These are phyloP conservation scores for Fusarium marasasianum DNA, from an alignment of 2,329 filamentous ascomycete genomes.

Conservation along the genomic window DNA sequence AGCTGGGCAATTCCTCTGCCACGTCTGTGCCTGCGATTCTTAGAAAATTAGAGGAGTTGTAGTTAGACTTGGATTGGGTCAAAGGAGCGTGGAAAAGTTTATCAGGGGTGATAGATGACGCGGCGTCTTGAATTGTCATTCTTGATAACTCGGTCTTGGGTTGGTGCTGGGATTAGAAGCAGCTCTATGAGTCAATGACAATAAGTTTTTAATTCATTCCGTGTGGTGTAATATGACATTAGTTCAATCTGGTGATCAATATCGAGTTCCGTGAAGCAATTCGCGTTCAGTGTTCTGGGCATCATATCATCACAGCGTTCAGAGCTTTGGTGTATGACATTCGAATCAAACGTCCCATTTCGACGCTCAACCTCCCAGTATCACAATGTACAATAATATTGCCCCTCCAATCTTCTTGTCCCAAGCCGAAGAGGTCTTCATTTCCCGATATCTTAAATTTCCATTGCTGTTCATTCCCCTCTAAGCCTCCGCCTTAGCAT, in stretches of 20 bases:
- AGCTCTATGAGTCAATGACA: slow-evolving; percentile 15
- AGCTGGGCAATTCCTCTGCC: slow-evolving; percentile 86
- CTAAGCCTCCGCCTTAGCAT: slow-evolving; percentile 45
- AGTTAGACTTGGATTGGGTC: slow-evolving; percentile 38
- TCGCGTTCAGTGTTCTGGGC: background rate
- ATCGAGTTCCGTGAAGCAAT: background rate
- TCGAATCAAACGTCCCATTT: slow-evolving; percentile 40
- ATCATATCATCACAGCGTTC: slow-evolving; percentile 13
- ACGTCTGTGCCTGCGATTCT: slow-evolving; percentile 79
- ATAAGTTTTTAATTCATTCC: background rate
- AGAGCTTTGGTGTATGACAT: slow-evolving; percentile 18
- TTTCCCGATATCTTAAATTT: slow-evolving; percentile 21
- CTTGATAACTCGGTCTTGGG: background rate
- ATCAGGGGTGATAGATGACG: slow-evolving; percentile 25
- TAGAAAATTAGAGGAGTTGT: slow-evolving; percentile 66
- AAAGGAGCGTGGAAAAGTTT: slow-evolving; percentile 21
- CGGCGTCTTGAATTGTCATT: slow-evolving; percentile 13
- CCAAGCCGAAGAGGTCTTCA: slow-evolving; percentile 4
- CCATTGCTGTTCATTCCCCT: background rate
- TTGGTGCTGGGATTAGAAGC: slow-evolving; percentile 15
- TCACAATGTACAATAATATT: slow-evolving; percentile 39
- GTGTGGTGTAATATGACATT: background rate
- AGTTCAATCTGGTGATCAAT: background rate
- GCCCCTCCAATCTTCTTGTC: slow-evolving; percentile 4
- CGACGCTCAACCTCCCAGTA: slow-evolving; percentile 38